Base-by-base conservation (phyloP, 352 stramenopile species). In the Saprolegnia diclina region DNA sequence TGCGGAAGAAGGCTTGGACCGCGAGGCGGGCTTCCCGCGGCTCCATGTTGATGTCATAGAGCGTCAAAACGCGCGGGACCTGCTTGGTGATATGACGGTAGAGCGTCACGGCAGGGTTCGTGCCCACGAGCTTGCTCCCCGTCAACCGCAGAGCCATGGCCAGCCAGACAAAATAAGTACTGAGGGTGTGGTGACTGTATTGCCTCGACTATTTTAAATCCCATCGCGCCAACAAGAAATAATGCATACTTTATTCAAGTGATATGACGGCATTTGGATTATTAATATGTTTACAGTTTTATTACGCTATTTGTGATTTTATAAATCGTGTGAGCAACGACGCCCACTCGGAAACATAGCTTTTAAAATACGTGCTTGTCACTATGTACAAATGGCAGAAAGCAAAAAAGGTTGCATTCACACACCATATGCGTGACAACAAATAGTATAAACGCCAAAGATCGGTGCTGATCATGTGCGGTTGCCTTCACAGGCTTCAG, bases 11-110 rank as follows among this genome's bases (percentile, higher is more conserved):
- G 40, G 83, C 81, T 72, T 97, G 91, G 48, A 99, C 87, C 7
- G 90, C 81, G 59, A 90, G 56, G 22, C 91, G 90, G 67, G 92
- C 95, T 73, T 96, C 83, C 11, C 76, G 61, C 26, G 89, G 89
- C 75, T 95, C 88, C 89, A 98, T 97, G 46, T 97, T 83, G 68
- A 99, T 97, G 78, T 99, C 96, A 78, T 98, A 99, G 67, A 99
- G 92, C 76, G 91, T 98, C 61, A 99, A 80, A 69, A 99, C 91
- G 65, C 95, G 94, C 63, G 96, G 96, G 63, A 99, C 81, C 76
- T 94, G 87, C 77, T 94, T 94, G 29, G 83, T 92, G 74, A 94
- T 90, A 76, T 92, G 91, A 26, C 87, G 87, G 74, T 94, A 94
- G 50, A 94, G 77, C 76, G 83, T 91, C 80, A 94, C 87, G 63